Evolutionary conservation across 805 yeast species (phyloP), one percentile per base, ranked within the genome.

Genomic region (Starmerella kuoi): DNA sequence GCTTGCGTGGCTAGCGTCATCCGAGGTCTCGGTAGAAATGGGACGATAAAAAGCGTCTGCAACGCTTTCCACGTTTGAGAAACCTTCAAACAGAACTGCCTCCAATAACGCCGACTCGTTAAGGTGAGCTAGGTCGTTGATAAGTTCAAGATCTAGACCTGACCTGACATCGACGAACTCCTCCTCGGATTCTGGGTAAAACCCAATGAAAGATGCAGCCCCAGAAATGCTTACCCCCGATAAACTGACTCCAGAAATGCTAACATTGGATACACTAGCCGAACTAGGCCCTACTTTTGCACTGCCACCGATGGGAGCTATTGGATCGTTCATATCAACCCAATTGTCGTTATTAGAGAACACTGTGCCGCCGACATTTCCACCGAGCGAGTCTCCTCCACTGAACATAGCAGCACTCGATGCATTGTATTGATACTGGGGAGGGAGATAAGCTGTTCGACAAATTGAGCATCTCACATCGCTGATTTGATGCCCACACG

Each of bases 391-490:
- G 3, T 33, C 39, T 5, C 24, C 35, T 4, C 22, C 27, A 12
- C 38, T 40, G n/a, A 31, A 35, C 12, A 46, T 19, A 9, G 47
- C 47, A 2, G 42, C 49, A 27, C 28, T 21, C 5, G 40, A 20
- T 5, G 49, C 41, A 20, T 24, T 41, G 40, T 22, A 46, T 18
- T 30, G 25, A 31, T 43, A 47, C 4, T 47, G 43, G 12, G 51
- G 51, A 8, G 52, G 52, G 14, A 47, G 21, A 35, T 54, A 53
- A 5, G 45, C 33, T 2, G 58, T 54, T 11, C 45, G 48, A 38
- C 58, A 54, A 19, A 43, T 15, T 2, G 25, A 31, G 33, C 58
- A 54, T 11, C 42, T 40, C 5, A 37, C 30, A 4, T 46, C 52
- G 12, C 19, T 14, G 22, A 54, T 40, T 8, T 37, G 37, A 27